Conservation (phyloP, 495 filamentous ascomycete species). For the Pseudomonodictys pantanalensis region DNA sequence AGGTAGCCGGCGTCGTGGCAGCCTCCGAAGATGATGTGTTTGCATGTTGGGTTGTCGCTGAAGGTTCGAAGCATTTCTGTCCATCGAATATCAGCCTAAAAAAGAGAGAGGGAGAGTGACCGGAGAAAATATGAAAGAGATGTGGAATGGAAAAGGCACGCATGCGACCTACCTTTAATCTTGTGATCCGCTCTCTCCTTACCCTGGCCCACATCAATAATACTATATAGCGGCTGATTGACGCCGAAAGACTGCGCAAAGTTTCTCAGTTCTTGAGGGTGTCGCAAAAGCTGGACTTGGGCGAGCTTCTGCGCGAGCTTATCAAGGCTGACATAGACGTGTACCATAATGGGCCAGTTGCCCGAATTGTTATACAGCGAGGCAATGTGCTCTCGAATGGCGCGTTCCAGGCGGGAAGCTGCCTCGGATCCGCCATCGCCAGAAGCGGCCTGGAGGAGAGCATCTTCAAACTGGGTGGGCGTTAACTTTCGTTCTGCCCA, state of each 20-base stretch:
- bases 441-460: constrained; percentile 30
- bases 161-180: constrained; percentile 44
- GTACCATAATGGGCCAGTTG: constrained; percentile 38
- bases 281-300: constrained; percentile 32
- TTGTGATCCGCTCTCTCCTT: constrained; percentile 45
- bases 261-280: constrained; percentile 31
- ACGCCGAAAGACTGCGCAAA: constrained; percentile 41
- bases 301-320: constrained; percentile 38
- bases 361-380: constrained; percentile 25
- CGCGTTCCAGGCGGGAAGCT: constrained; percentile 37
- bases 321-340: constrained; percentile 41
- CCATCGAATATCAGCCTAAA: background rate
- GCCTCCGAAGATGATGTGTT: constrained; percentile 45
- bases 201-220: constrained; percentile 43
- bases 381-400: constrained; percentile 37
- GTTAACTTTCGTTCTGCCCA: constrained; percentile 1
- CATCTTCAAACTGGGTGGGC: constrained; percentile 37
- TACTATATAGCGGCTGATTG: constrained; percentile 42
- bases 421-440: constrained; percentile 44
- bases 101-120: background rate
- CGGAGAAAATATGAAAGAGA: too few relatives aligned
- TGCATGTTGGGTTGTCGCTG: constrained; percentile 42
- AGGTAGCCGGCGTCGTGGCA: constrained; percentile 44
- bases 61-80: constrained; percentile 42
- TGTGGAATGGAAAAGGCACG: too few relatives aligned